Conservation (phyloP, 305 asterid genomes). For the Fraxinus xanthoxyloides region DNA sequence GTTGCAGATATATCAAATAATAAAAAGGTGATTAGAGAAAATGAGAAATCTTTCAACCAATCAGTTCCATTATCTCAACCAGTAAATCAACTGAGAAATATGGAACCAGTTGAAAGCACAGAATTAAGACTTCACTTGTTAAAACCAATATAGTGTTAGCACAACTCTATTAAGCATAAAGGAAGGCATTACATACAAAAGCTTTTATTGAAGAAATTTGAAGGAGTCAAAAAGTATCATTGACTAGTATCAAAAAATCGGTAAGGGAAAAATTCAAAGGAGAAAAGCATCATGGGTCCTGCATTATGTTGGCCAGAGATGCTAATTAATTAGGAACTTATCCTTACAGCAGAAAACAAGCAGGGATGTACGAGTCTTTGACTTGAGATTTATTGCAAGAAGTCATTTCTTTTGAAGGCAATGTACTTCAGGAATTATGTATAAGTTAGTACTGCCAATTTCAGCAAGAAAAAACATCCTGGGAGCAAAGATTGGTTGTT, state of each 20-base stretch:
- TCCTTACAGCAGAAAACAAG: not conserved
- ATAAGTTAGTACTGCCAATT: not conserved
- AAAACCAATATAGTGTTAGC: not conserved
- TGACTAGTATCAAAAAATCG: constrained; percentile 7
- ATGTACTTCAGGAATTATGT: not conserved
- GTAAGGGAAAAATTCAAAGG: not conserved
- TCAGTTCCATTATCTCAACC: not conserved
- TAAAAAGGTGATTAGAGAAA: not conserved
- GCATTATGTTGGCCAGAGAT: not conserved
- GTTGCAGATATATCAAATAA: not conserved
- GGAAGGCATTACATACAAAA: not conserved
- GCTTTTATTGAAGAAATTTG: not conserved
- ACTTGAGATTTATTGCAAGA: not conserved
- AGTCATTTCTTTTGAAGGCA: not conserved
- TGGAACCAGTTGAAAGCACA: not conserved
- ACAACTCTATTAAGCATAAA: not conserved
- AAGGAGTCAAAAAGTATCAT: not conserved
- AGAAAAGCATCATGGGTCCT: not conserved
- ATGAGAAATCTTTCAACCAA: not conserved
- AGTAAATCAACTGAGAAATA: not conserved
- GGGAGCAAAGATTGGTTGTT: not conserved
- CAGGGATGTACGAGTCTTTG: not conserved
- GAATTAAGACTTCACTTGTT: not conserved
- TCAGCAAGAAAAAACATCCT: not conserved
- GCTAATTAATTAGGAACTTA: not conserved